Conservation (phyloP, 495 filamentous ascomycete species). For the Daldinia loculata region DNA sequence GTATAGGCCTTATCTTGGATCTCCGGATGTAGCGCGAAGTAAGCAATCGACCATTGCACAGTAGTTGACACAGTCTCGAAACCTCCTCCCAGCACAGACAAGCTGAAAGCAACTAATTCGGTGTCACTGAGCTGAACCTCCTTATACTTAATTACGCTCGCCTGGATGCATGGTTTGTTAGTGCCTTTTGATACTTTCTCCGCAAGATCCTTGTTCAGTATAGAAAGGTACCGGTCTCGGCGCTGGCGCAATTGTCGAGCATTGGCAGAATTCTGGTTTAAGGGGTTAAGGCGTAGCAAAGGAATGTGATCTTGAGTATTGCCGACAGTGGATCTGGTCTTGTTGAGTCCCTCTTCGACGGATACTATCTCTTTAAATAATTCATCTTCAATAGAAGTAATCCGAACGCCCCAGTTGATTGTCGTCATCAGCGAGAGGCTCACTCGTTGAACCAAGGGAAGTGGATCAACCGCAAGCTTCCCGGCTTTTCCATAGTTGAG, state of each 20-base stretch:
- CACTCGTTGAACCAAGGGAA: constrained; percentile 68
- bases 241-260: constrained; percentile 67
- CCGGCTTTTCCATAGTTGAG: constrained; percentile 63
- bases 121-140: constrained; percentile 65
- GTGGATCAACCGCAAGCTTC: constrained; percentile 63
- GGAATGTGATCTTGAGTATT: constrained; percentile 73
- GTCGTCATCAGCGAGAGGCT: constrained; percentile 66
- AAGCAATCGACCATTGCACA: constrained; percentile 68
- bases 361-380: constrained; percentile 70
- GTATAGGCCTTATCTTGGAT: constrained; percentile 67
- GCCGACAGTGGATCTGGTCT: constrained; percentile 66
- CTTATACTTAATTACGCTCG: constrained; percentile 69
- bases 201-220: constrained; percentile 62
- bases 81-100: constrained; percentile 70
- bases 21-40: constrained; percentile 65
- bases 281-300: constrained; percentile 65
- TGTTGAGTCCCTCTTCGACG: constrained; percentile 68
- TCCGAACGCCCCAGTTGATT: constrained; percentile 69
- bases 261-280: constrained; percentile 58
- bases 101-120: constrained; percentile 68
- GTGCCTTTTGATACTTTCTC: constrained; percentile 66
- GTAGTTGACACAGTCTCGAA: constrained; percentile 71
- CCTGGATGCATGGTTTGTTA: constrained; percentile 70
- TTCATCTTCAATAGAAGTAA: constrained; percentile 64
- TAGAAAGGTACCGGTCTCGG: constrained; percentile 65